Conservation (phyloP, 805 yeast genomes). For the Priceomyces carsonii region DNA sequence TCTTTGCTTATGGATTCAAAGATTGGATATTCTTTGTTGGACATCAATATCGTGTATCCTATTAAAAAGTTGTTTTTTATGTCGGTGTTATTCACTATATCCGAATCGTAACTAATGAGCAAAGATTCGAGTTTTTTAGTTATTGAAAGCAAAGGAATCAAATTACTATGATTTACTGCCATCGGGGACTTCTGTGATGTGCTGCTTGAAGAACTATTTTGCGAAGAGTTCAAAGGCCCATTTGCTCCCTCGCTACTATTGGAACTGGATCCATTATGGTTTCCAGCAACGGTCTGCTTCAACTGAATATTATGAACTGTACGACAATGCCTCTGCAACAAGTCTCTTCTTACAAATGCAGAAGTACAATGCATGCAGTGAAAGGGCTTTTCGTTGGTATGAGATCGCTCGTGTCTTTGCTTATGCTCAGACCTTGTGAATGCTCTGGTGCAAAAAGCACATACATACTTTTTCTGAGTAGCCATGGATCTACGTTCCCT, state of each 20-base stretch:
- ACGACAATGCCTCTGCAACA: constrained; percentile 73
- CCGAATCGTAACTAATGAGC: constrained; percentile 13
- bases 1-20: constrained; percentile 22
- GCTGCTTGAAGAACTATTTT: not conserved
- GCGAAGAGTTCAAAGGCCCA: not conserved
- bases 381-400: constrained; percentile 79
- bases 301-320: constrained; percentile 62
- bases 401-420: constrained; percentile 76
- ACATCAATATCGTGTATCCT: constrained; percentile 23
- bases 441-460: constrained; percentile 78
- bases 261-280: not conserved
- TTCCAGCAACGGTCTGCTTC: constrained; percentile 4
- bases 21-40: constrained; percentile 9
- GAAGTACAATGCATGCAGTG: constrained; percentile 69
- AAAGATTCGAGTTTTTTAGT: constrained; percentile 24
- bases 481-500: constrained; percentile 19
- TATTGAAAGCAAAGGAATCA: constrained; percentile 29
- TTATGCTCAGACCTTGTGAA: constrained; percentile 80
- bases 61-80: constrained; percentile 24
- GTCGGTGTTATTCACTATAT: constrained; percentile 2
- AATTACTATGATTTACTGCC: constrained; percentile 13
- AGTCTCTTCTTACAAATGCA: constrained; percentile 75
- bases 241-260: not conserved
- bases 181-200: not conserved
- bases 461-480: constrained; percentile 66